These are phyloP conservation scores for Chrysosporium keratinophilum DNA, from an alignment of 2,329 filamentous ascomycete species.

Conservation along the genomic window DNA sequence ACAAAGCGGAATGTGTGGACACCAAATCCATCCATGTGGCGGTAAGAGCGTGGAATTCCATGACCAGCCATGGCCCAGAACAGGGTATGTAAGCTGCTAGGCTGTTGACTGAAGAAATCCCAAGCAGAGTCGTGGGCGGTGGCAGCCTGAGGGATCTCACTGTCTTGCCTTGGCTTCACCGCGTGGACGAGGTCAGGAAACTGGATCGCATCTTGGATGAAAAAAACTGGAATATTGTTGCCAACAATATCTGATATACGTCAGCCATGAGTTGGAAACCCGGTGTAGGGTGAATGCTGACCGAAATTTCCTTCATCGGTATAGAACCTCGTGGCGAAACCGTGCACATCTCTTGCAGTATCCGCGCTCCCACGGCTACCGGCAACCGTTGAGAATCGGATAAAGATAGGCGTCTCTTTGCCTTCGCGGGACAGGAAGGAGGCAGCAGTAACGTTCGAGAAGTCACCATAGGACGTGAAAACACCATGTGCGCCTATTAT, in stretches of 20 bases:
- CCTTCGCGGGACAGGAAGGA: conserved; percentile 49
- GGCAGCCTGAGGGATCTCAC: conserved; percentile 40
- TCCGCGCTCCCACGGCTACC: conserved; percentile 60
- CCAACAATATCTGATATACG: conserved; percentile 28
- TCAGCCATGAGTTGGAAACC: neutral
- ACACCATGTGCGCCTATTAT: conserved; percentile 51
- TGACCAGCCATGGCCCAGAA: conserved; percentile 54
- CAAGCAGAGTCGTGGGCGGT: conserved; percentile 47
- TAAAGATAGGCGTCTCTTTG: conserved; percentile 55
- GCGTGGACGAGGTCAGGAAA: conserved; percentile 55
- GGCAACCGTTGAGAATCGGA: conserved; percentile 66
- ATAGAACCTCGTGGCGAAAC: conserved; percentile 60
- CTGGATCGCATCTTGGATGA: conserved; percentile 57
- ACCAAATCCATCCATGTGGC: conserved; percentile 54
- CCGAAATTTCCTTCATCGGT: conserved; percentile 61
- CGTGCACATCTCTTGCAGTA: conserved; percentile 61
- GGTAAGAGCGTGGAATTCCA: conserved; percentile 51
- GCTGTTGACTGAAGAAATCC: conserved; percentile 33
- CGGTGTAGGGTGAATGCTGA: conserved; percentile 19
- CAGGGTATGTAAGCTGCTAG: conserved; percentile 44
- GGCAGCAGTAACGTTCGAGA: conserved; percentile 57
- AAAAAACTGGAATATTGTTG: conserved; percentile 51
- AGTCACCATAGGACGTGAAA: conserved; percentile 58
- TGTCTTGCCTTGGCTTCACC: too few species aligned
- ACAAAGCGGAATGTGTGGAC: conserved; percentile 55